Percentiles rank a stretch among this genome's conserved stretches.
Evolutionary conservation across 176 grass and related monocot species (phyloP).

Genomic region (Ensete ventricosum): DNA sequence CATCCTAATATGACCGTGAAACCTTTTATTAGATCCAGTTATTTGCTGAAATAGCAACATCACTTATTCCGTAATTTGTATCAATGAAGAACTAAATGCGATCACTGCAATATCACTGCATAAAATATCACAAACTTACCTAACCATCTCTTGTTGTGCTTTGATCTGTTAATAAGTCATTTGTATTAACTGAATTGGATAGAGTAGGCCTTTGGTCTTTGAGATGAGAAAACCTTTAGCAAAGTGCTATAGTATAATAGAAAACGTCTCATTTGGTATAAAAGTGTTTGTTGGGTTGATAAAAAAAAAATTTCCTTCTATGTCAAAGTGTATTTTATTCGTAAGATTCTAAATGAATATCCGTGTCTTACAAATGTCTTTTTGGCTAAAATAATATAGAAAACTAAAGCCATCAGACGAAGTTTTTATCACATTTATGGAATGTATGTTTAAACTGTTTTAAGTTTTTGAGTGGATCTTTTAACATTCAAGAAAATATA

Average conservation of each 20-base stretch:
- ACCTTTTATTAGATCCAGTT: not conserved
- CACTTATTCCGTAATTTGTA: not conserved
- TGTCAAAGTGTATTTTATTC: not conserved
- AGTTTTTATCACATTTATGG: too few relatives aligned
- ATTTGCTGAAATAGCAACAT: not conserved
- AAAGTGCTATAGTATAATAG: not conserved
- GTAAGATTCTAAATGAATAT: not conserved
- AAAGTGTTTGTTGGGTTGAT: not conserved
- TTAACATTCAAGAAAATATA: too few relatives aligned
- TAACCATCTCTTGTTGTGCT: not conserved
- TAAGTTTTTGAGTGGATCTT: too few relatives aligned
- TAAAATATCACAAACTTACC: not conserved
- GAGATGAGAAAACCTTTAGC: not conserved
- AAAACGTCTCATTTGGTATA: not conserved
- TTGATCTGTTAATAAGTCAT: not conserved
- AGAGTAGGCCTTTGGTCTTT: not conserved
- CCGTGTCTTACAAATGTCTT: not conserved
- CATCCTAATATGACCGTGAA: not conserved
- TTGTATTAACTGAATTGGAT: not conserved
- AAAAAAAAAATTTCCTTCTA: not conserved
- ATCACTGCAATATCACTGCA: not conserved
- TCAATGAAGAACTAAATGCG: not conserved
- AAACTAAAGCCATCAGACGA: too few relatives aligned
- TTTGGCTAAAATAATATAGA: not conserved
- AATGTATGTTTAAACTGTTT: too few relatives aligned